A percentile compares a stretch with the other conserved stretches of the same genome.
Evolutionary conservation across 2,329 filamentous ascomycete species (phyloP).

Genomic region (Aspergillus latus): DNA sequence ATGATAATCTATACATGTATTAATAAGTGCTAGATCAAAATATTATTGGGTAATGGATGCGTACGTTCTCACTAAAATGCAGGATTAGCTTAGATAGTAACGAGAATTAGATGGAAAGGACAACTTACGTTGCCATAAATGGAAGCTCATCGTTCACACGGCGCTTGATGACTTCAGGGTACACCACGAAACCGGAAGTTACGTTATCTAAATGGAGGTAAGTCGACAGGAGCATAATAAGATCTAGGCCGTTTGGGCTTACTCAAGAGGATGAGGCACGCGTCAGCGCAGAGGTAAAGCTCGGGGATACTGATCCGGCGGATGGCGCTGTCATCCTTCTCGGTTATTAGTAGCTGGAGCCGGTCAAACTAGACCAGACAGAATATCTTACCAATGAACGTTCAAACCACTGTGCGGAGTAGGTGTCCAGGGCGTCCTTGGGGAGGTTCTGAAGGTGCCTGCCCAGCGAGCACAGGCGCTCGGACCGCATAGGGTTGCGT

Average conservation of each 20-base stretch:
- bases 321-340: constrained; percentile 68
- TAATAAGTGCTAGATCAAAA: constrained; percentile 25
- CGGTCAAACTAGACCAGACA: not conserved
- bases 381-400: constrained; percentile 56
- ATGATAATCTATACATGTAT: constrained; percentile 65
- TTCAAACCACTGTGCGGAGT: constrained; percentile 73
- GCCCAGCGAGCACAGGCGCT: constrained; percentile 61
- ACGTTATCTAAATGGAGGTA: constrained; percentile 60
- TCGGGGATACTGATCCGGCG: constrained; percentile 60
- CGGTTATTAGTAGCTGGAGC: constrained; percentile 11
- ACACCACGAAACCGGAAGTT: constrained; percentile 69
- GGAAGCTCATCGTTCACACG: constrained; percentile 75
- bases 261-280: constrained; percentile 47
- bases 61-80: constrained; percentile 33
- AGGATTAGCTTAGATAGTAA: constrained; percentile 20
- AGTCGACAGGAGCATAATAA: not conserved
- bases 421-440: constrained; percentile 63
- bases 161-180: constrained; percentile 68
- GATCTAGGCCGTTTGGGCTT: constrained; percentile 15
- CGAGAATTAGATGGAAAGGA: not conserved
- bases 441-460: constrained; percentile 57
- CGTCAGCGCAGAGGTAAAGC: constrained; percentile 67
- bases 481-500: constrained; percentile 58
- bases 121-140: constrained; percentile 75
- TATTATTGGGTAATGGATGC: too few species aligned